Base-by-base conservation (phyloP, 2,329 filamentous ascomycete genomes). In the Cladosporium colombiae region DNA sequence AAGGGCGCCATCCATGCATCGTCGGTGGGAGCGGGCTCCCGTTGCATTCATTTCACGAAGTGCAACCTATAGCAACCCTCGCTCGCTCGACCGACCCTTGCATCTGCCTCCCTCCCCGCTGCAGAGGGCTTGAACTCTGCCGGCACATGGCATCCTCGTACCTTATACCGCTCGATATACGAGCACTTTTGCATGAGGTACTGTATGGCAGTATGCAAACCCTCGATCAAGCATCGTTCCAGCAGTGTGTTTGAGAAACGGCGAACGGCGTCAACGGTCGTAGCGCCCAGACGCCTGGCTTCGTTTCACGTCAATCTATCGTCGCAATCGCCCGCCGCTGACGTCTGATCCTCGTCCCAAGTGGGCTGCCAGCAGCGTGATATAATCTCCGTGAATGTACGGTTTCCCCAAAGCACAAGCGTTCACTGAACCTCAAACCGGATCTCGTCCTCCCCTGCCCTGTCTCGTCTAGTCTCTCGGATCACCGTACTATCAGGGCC, bases 281-380 rank as follows among this genome's bases (percentile, higher is more conserved):
- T 40, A 57, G 55, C 55, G 55, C 55, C 55, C 55, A 40, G 33
- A 57, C 31, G 31, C 31, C 55, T 13, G 31, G 55, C 55, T 40
- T 21, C 29, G 55, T 57, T 57, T 57, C 55, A 57, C 55, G 33
- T 57, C 33, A 23, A 57, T 11, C 11, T 46, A n/a, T 40, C 55
- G 55, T 57, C 55, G 55, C 55, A 57, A 57, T 57, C 55, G 31
- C 29, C 55, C n/a, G 55, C 55, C 55, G 27, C 55, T 33, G 55
- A 57, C 55, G 55, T 23, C n/a, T 31, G 52, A 40, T 14, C 55
- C 33, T 25, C 55, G 33, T 25, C 55, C 55, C 29, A 57, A 57
- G 55, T 40, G 55, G 33, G 55, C 33, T 33, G 55, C 33, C 55
- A 40, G 33, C 31, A 37, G 31, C 29, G 31, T 57, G 55, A 37